These are phyloP conservation scores for Alternaria angustiovoidea DNA, from an alignment of 2,329 filamentous ascomycete species.

Conservation along the genomic window DNA sequence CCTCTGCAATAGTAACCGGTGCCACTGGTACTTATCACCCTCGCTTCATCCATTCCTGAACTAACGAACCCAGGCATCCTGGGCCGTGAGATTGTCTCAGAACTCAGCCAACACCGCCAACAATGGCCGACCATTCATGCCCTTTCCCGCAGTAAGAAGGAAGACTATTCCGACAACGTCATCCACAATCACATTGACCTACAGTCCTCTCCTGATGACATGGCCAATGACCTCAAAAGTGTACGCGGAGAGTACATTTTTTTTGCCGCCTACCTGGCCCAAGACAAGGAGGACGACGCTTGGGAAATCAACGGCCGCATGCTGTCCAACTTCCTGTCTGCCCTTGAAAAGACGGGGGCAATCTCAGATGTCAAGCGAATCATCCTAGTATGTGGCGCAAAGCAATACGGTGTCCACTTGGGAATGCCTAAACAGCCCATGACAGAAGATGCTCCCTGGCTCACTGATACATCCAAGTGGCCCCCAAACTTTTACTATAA, in stretches of 20 bases:
- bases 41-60: neutral
- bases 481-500: no score
- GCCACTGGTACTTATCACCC: no score
- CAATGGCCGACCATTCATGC: slow-evolving; percentile 52
- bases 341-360: slow-evolving; percentile 50
- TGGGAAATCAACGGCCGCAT: no score
- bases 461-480: no score
- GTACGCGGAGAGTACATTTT: no score
- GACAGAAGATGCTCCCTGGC: no score
- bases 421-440: no score
- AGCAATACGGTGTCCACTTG: slow-evolving; percentile 60
- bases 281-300: no score
- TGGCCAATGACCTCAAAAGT: slow-evolving; percentile 42
- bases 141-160: slow-evolving; percentile 53
- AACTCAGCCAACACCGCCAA: slow-evolving; percentile 47
- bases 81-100: slow-evolving; percentile 52
- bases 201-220: slow-evolving; percentile 42
- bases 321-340: slow-evolving; percentile 38
- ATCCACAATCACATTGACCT: slow-evolving; percentile 53
- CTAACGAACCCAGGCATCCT: slow-evolving; percentile 44
- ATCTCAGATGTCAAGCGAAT: slow-evolving; percentile 57
- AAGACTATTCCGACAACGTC: slow-evolving; percentile 47
- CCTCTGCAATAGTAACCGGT: no score
- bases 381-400: slow-evolving; percentile 59
- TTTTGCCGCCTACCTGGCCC: no score